Evolutionary conservation across 345 rosid species (phyloP).

Genomic region (Citrus trifoliata): DNA sequence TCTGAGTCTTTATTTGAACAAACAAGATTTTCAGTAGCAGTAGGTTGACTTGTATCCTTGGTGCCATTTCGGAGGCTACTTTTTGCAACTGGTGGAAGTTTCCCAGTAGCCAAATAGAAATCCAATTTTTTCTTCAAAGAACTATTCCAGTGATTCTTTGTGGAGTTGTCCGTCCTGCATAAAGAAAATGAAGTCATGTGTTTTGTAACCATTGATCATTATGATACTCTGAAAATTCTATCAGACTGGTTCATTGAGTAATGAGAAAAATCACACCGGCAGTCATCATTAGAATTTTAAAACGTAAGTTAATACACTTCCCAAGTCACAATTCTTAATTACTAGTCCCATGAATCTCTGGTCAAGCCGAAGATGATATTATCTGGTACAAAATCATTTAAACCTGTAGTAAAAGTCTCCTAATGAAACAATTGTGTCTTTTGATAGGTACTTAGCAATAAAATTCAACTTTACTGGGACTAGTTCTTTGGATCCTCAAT

Average conservation of each 20-base stretch:
- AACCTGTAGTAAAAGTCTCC: background rate
- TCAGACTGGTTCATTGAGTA: background rate
- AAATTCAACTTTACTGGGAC: background rate
- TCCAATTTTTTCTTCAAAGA: slow-evolving; percentile 92
- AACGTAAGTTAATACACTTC: background rate
- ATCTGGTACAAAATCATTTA: background rate
- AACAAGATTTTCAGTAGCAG: slow-evolving; percentile 26
- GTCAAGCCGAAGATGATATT: background rate
- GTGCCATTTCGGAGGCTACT: slow-evolving; percentile 31
- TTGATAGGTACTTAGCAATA: background rate
- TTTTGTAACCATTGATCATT: background rate
- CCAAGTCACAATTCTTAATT: background rate
- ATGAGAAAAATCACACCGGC: background rate
- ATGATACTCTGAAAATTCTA: background rate
- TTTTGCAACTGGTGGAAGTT: slow-evolving; percentile 61
- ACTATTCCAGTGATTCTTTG: slow-evolving; percentile 98
- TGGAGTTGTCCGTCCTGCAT: slow-evolving; percentile 89
- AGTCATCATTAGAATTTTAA: background rate
- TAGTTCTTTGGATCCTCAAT: background rate
- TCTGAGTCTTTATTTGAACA: slow-evolving; percentile 42
- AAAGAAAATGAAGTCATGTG: slow-evolving; percentile 4
- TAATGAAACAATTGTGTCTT: background rate
- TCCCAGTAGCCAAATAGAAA: slow-evolving; percentile 63
- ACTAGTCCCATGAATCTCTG: background rate
- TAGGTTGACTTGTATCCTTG: slow-evolving; percentile 26